phyloP scores from a whole-genome alignment of 495 filamentous ascomycete genomes.

The Penicillium bovifimosum region DNA sequence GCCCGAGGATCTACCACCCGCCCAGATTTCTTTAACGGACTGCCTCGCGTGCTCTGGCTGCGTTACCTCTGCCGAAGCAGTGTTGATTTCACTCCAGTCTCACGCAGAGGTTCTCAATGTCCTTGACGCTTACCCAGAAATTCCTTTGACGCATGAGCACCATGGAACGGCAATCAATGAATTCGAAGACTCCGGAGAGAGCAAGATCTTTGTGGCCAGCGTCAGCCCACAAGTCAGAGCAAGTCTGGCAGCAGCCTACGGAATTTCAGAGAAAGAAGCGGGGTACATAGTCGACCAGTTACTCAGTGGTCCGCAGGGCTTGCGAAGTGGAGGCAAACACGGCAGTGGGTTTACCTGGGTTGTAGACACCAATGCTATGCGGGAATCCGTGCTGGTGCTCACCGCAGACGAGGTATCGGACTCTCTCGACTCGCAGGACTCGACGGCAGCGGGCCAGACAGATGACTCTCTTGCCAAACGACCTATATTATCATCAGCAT shows the following conservation, averaged over 20 bases:
- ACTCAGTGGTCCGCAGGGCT: slow-evolving; percentile 61
- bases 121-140: slow-evolving; percentile 60
- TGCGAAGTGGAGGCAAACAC: slow-evolving; percentile 62
- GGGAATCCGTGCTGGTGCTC: slow-evolving; percentile 70
- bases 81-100: slow-evolving; percentile 86
- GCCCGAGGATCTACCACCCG: slow-evolving; percentile 52
- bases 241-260: slow-evolving; percentile 75
- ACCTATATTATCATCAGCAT: slow-evolving; percentile 84
- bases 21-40: slow-evolving; percentile 93
- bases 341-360: slow-evolving; percentile 79
- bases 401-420: slow-evolving; percentile 72
- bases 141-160: slow-evolving; percentile 26
- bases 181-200: slow-evolving; percentile 36
- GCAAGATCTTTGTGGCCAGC: slow-evolving; percentile 79
- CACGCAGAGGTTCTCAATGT: slow-evolving; percentile 83
- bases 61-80: slow-evolving; percentile 93
- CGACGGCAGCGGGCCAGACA: slow-evolving; percentile 6
- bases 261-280: slow-evolving; percentile 65
- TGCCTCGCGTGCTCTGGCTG: slow-evolving; percentile 97
- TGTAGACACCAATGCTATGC: slow-evolving; percentile 75
- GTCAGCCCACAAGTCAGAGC: slow-evolving; percentile 87
- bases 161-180: slow-evolving; percentile 22
- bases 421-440: slow-evolving; percentile 26
- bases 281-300: slow-evolving; percentile 79
- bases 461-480: slow-evolving; percentile 43